phyloP scores from a whole-genome alignment of 176 grass and related monocot species.

The Panicum miliaceum region DNA sequence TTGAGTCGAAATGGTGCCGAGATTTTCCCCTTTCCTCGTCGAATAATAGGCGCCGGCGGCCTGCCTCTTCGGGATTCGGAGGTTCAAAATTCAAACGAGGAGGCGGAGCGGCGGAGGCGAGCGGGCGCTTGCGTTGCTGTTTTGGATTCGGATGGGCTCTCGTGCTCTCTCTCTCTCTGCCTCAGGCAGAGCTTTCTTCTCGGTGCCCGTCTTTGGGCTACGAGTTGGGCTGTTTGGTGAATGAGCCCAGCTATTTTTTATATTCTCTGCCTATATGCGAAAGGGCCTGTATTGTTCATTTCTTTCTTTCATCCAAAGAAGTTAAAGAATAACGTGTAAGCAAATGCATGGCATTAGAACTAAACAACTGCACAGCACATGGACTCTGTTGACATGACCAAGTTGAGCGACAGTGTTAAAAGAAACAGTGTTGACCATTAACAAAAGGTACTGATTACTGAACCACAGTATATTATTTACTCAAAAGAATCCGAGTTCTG shows the following conservation, averaged over 20 bases:
- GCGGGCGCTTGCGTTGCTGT: not conserved
- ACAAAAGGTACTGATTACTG: not conserved
- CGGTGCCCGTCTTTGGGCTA: too few relatives aligned
- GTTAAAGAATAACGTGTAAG: too few relatives aligned
- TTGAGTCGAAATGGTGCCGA: not conserved
- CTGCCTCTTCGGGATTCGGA: not conserved
- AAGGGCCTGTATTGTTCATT: too few relatives aligned
- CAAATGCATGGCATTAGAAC: too few relatives aligned
- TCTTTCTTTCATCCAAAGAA: too few relatives aligned
- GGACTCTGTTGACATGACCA: too few relatives aligned
- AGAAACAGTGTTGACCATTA: not conserved
- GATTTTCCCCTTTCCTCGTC: not conserved
- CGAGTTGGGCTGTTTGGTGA: too few relatives aligned
- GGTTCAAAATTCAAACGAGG: not conserved
- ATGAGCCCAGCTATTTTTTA: too few relatives aligned
- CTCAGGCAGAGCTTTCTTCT: too few relatives aligned
- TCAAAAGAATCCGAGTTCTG: not conserved
- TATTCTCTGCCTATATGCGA: too few relatives aligned
- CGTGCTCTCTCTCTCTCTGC: too few relatives aligned
- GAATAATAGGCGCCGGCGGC: not conserved
- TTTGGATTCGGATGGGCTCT: not conserved
- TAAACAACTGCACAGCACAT: too few relatives aligned
- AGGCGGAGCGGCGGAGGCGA: not conserved
- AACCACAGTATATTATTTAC: not conserved
- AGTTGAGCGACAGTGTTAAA: not conserved